These are phyloP conservation scores for Globisporangium carolinianum DNA, from an alignment of 352 stramenopile species.

Conservation along the genomic window DNA sequence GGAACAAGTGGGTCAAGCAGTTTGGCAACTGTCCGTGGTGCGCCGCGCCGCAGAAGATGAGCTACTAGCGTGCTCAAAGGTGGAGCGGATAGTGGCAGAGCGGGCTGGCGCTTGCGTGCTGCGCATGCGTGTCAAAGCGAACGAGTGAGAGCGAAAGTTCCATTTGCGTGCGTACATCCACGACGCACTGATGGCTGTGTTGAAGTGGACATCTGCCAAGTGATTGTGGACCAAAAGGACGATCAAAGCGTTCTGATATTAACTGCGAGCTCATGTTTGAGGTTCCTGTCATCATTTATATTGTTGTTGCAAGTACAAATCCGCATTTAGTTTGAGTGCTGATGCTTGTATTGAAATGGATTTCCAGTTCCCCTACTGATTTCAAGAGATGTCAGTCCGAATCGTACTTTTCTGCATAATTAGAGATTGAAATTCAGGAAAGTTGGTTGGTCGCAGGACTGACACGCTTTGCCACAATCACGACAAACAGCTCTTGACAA, in stretches of 20 bases:
- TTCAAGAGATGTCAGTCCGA: not conserved
- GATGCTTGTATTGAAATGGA: not conserved
- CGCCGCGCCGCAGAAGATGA: slow-evolving; percentile 78
- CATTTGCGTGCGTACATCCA: no score
- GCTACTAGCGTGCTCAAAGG: slow-evolving; percentile 34
- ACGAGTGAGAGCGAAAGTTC: not conserved
- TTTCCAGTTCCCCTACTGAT: not conserved
- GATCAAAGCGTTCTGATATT: not conserved
- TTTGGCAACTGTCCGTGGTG: slow-evolving; percentile 82
- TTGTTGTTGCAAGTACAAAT: not conserved
- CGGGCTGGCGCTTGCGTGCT: no score
- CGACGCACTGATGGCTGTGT: no score
- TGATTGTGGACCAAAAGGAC: no score
- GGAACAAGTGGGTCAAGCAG: slow-evolving; percentile 88
- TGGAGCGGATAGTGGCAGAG: not conserved
- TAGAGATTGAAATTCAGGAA: not conserved
- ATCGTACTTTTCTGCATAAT: not conserved
- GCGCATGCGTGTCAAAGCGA: no score
- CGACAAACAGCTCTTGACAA: not conserved
- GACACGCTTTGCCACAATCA: not conserved
- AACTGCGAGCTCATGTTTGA: not conserved
- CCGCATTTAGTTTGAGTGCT: not conserved
- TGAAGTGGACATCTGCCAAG: no score
- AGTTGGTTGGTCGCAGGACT: not conserved
- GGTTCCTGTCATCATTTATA: not conserved